Base-by-base conservation (phyloP, 805 yeast genomes). In the Kazachstania kunashirensis region DNA sequence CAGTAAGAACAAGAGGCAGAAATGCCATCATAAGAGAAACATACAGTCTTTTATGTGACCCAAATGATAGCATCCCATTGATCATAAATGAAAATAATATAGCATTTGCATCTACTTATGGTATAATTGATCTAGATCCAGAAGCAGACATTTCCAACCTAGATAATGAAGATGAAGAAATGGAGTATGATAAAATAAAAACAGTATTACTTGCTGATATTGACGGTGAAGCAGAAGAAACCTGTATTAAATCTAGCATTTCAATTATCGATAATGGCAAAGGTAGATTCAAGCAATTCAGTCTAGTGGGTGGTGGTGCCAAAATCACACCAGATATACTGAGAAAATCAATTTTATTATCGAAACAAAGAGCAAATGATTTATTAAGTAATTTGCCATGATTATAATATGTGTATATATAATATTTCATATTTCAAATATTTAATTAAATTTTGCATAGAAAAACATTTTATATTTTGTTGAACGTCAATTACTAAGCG, bases 151-250 rank as follows among this genome's bases (percentile, higher is more conserved):
- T 46, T 13, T 39, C 50, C 2, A 57, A 56, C 12, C 52, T 55
- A 6, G 52, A 48, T 2, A 53, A 38, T 4, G 20, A 26, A n/a
- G 43, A 34, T 7, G 41, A 50, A 3, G 47, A 44, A 2, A 59
- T 47, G 5, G 61, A 56, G 13, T 59, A 60, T 21, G 57, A 57
- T 27, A 43, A 31, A 16, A 46, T 40, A 5, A 36, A 55, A 17
- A 45, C 71, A 1, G 63, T 75, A 0, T 48, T 84, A 12, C 55
- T 85, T 32, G 77, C 83, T 1, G 96, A 85, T 52, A 50, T 84
- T 28, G 94, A 84, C 53, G 94, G 94, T 11, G 89, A 81, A 42
- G 80, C 86, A 5, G 96, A 85, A 56, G 94, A 84, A 49, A 51
- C 64, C 10, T 67, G 77, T 23, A 67, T 79, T 3, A 59, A 59